Evolutionary conservation across 2,329 filamentous ascomycete genomes (phyloP), one percentile per base, ranked within the genome.

Genomic region (Intubia oerlemansii): DNA sequence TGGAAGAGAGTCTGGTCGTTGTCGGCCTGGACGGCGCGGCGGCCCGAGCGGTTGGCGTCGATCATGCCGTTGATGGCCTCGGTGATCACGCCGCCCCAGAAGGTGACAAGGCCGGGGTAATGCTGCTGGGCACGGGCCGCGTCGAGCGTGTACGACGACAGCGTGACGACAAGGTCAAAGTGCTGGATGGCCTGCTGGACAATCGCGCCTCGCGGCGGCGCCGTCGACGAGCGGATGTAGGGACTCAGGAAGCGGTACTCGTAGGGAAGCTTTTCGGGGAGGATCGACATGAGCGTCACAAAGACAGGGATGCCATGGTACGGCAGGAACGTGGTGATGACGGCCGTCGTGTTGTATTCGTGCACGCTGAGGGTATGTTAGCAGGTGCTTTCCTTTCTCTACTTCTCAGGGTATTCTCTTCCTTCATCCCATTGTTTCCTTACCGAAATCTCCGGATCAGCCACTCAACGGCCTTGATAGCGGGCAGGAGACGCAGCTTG

Each of bases 381-480:
- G 30, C n/a, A n/a, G n/a, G n/a, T n/a, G n/a, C n/a, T n/a, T n/a
- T n/a, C n/a, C n/a, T n/a, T n/a, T n/a, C n/a, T n/a, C n/a, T n/a
- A n/a, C n/a, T n/a, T n/a, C n/a, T n/a, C n/a, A n/a, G n/a, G n/a
- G n/a, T n/a, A n/a, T n/a, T n/a, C n/a, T n/a, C n/a, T n/a, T n/a
- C n/a, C n/a, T n/a, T n/a, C n/a, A n/a, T n/a, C n/a, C n/a, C n/a
- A n/a, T n/a, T n/a, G n/a, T 2, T 19, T 5, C 8, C 34, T 36
- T 56, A 90, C 81, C 74, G 70, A 44, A 95, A 98, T 42, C 85
- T 65, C 43, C 88, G 63, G 31, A 98, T 66, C 26, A 98, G 62
- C 88, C 88, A 99, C 55, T 99, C 90, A 21, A 95, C 61, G 11
- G 84, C 72, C 52, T 90, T 91, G 30, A 92, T 67, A 1, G 80